These are phyloP conservation scores for Epichloe brachyelytri DNA, from an alignment of 2,329 filamentous ascomycete species.

Conservation along the genomic window DNA sequence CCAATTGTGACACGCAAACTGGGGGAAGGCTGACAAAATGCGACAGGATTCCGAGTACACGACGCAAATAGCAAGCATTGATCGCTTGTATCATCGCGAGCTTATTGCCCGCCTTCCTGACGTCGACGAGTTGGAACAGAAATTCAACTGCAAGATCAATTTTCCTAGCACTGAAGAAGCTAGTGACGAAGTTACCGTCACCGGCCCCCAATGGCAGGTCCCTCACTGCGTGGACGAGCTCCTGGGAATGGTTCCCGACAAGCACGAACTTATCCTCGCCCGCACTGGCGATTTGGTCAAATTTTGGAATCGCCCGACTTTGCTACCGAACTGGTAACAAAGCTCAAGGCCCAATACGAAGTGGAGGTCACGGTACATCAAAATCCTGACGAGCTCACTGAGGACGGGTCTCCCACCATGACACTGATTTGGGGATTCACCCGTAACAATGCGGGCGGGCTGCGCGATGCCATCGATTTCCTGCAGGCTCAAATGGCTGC, in stretches of 20 bases:
- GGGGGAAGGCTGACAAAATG: not conserved
- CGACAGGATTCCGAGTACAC: conserved; percentile 85
- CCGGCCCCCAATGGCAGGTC: conserved; percentile 95
- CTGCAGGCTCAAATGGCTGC: conserved; percentile 75
- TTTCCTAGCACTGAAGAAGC: conserved; percentile 97
- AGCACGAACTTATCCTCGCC: conserved; percentile 78
- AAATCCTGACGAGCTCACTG: conserved; percentile 43
- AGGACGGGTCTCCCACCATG: conserved; percentile 43
- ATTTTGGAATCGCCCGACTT: conserved; percentile 78
- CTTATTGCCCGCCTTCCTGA: conserved; percentile 78
- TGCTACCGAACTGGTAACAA: conserved; percentile 62
- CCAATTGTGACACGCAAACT: not conserved
- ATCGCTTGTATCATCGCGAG: conserved; percentile 89
- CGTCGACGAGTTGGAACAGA: conserved; percentile 92
- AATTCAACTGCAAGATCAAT: conserved; percentile 98
- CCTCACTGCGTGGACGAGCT: conserved; percentile 94
- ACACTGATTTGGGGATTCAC: conserved; percentile 73
- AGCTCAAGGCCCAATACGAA: conserved; percentile 83
- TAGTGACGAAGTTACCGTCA: conserved; percentile 90
- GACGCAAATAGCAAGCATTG: conserved; percentile 83
- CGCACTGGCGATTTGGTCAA: conserved; percentile 63
- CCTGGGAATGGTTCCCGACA: conserved; percentile 94
- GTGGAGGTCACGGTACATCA: conserved; percentile 70
- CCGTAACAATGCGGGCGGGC: conserved; percentile 87
- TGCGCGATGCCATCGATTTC: conserved; percentile 94